A percentile compares a stretch with the other conserved stretches of the same genome.
These are phyloP conservation scores for Nicotiana benthamiana DNA, from an alignment of 257 asterid genomes.

Conservation along the genomic window DNA sequence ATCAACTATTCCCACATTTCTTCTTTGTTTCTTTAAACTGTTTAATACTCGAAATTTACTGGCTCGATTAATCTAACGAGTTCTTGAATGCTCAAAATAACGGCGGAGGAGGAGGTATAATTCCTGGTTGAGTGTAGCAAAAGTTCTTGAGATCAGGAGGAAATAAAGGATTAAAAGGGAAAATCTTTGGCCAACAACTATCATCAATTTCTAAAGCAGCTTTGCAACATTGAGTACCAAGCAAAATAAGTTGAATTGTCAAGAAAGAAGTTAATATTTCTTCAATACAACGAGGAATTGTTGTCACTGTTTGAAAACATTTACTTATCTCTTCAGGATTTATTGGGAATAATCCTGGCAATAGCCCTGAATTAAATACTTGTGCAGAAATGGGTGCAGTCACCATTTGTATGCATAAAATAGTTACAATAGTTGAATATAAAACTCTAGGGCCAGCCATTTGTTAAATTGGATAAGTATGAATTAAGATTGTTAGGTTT, in stretches of 20 bases:
- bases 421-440: neutral
- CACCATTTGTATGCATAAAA: neutral
- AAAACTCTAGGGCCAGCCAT: neutral
- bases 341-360: neutral
- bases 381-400: neutral
- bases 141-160: slow-evolving; percentile 10
- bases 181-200: slow-evolving; percentile 20
- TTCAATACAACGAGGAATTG: slow-evolving; percentile 13
- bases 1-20: neutral
- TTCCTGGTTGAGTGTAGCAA: neutral
- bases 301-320: slow-evolving; percentile 8
- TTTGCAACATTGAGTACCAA: slow-evolving; percentile 23
- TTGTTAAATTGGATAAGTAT: neutral
- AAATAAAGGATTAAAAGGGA: slow-evolving; percentile 17
- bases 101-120: neutral
- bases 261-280: slow-evolving; percentile 13
- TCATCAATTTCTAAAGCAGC: slow-evolving; percentile 13
- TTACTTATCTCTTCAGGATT: neutral
- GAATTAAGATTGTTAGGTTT: no score
- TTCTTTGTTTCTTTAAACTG: no score
- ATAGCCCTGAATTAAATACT: neutral
- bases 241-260: neutral
- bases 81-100: neutral
- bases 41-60: no score
- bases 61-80: neutral